These are phyloP conservation scores for Bryoerythrophyllum caledonicum DNA, from an alignment of 225 moss, liverwort and hornwort species.

Conservation along the genomic window DNA sequence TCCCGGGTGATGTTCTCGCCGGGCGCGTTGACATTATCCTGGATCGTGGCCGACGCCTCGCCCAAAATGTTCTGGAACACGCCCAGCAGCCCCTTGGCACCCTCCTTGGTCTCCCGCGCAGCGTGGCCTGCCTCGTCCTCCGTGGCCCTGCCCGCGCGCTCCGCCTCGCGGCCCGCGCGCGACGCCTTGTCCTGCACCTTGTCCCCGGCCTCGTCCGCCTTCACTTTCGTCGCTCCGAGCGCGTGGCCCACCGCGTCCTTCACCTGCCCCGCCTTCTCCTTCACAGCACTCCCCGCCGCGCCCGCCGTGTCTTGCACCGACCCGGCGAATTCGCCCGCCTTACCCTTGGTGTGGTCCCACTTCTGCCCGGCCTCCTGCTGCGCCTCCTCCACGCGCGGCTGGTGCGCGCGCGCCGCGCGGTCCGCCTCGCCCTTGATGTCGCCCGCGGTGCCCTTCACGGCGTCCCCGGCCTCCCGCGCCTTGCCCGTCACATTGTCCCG, in stretches of 20 bases:
- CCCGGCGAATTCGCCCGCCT: slow-evolving; percentile 40
- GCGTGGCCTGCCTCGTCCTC: not conserved
- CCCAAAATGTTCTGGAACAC: slow-evolving; percentile 39
- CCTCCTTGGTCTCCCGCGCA: slow-evolving; percentile 4
- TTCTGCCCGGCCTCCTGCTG: slow-evolving; percentile 30
- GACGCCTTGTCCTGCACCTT: not conserved
- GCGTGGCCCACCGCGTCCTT: slow-evolving; percentile 23
- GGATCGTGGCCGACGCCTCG: slow-evolving; percentile 42
- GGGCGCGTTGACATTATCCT: slow-evolving; percentile 47
- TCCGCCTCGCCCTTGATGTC: slow-evolving; percentile 47
- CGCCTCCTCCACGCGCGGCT: slow-evolving; percentile 33
- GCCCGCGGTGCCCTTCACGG: slow-evolving; percentile 26
- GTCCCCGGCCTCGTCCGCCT: slow-evolving; percentile 34
- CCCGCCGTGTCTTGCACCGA: slow-evolving; percentile 32
- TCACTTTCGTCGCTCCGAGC: slow-evolving; percentile 23
- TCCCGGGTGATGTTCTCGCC: slow-evolving; percentile 22
- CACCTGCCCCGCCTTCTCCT: slow-evolving; percentile 45
- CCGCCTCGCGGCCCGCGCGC: not conserved
- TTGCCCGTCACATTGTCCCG: slow-evolving; percentile 17
- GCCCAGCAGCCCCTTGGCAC: slow-evolving; percentile 26
- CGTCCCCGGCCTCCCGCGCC: slow-evolving; percentile 30
- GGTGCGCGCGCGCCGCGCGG: slow-evolving; percentile 21
- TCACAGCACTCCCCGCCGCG: slow-evolving; percentile 26
- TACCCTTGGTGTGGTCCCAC: slow-evolving; percentile 9
- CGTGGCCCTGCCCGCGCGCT: not conserved